These are phyloP conservation scores for Balamuthia mandrillaris DNA, from an alignment of 208 protist species.

Conservation along the genomic window DNA sequence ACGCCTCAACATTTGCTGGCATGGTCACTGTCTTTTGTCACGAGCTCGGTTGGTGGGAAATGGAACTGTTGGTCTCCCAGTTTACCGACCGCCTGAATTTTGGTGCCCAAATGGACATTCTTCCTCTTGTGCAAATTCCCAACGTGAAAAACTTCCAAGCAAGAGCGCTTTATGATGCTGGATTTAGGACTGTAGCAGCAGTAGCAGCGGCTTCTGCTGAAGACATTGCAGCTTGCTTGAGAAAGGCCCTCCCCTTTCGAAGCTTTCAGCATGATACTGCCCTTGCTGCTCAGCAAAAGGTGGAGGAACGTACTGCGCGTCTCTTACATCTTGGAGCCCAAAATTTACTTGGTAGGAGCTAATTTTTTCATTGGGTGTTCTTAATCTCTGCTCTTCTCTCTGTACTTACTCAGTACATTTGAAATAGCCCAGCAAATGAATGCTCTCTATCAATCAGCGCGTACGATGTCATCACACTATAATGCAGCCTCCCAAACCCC, in stretches of 20 bases:
- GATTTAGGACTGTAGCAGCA: constrained; percentile 44
- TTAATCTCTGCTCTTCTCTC: neutral
- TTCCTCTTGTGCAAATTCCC: constrained; percentile 84
- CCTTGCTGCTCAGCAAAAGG: neutral
- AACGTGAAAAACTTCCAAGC: constrained; percentile 49
- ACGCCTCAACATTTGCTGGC: constrained; percentile 80
- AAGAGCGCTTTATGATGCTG: constrained; percentile 55
- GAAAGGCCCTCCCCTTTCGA: neutral
- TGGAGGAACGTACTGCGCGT: neutral
- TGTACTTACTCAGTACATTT: neutral
- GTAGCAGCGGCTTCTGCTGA: constrained; percentile 43
- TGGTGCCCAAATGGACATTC: constrained; percentile 82
- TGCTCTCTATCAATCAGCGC: neutral
- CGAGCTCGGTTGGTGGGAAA: constrained; percentile 82
- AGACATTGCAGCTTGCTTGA: neutral
- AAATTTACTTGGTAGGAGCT: neutral
- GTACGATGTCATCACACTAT: neutral
- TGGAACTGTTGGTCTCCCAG: constrained; percentile 80
- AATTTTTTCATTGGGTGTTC: neutral
- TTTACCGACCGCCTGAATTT: constrained; percentile 81
- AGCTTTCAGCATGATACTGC: neutral
- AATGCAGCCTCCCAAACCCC: neutral
- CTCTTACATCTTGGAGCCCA: neutral
- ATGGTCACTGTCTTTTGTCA: constrained; percentile 82
- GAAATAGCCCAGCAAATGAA: constrained; percentile 12